phyloP scores from a whole-genome alignment of 257 asterid genomes.

The Plantago major region DNA sequence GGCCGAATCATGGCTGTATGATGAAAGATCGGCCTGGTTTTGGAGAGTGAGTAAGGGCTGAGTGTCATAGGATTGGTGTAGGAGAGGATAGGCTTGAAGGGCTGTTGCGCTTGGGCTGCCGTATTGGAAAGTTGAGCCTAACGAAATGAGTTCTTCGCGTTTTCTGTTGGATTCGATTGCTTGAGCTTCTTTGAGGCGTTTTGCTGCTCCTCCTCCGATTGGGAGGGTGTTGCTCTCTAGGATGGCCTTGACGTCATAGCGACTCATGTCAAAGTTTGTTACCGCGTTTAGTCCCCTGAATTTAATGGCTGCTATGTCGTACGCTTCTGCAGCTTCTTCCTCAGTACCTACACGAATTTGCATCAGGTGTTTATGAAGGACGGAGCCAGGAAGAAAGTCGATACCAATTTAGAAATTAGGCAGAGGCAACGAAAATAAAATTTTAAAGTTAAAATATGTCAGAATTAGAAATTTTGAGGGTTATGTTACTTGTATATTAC shows the following conservation, averaged over 20 bases:
- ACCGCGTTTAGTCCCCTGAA: conserved; percentile 85
- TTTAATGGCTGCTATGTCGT: conserved; percentile 85
- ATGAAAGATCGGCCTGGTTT: conserved; percentile 40
- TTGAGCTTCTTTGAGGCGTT: conserved; percentile 77
- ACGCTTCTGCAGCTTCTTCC: conserved; percentile 97
- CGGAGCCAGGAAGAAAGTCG: no score
- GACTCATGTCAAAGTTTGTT: conserved; percentile 85
- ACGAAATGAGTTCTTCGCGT: conserved; percentile 56
- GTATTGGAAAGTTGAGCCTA: conserved; percentile 47
- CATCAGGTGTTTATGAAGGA: background rate
- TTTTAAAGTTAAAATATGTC: no score
- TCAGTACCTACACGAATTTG: conserved; percentile 50
- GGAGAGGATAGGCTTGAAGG: conserved; percentile 41
- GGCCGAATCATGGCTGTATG: conserved; percentile 24
- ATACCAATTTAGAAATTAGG: no score
- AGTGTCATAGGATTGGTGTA: conserved; percentile 40
- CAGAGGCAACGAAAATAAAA: no score
- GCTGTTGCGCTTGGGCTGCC: conserved; percentile 33
- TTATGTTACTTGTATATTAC: no score
- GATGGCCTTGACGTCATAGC: conserved; percentile 83
- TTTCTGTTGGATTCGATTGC: conserved; percentile 66
- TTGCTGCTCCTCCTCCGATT: conserved; percentile 85
- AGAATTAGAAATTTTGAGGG: no score
- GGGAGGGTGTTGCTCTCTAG: conserved; percentile 83
- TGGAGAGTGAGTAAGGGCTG: conserved; percentile 51